phyloP scores from a whole-genome alignment of 1,139 yeast genomes.

The Pneumocystis jirovecii region DNA sequence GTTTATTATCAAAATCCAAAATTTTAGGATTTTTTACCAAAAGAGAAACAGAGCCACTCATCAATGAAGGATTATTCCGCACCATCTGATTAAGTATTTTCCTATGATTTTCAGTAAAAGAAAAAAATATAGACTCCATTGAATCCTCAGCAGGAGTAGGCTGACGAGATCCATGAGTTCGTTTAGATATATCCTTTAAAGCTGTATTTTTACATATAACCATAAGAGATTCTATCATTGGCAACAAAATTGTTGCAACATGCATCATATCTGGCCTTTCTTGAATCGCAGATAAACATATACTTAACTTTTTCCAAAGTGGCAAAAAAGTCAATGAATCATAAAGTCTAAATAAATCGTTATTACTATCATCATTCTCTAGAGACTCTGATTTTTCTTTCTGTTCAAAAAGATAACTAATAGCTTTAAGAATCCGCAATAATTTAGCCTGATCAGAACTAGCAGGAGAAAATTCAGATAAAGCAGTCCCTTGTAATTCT shows the following conservation, averaged over 20 bases:
- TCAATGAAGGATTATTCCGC: constrained; percentile 73
- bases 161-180: neutral
- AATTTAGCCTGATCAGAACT: constrained; percentile 81
- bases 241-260: constrained; percentile 69
- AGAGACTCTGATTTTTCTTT: constrained; percentile 15
- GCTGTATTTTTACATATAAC: constrained; percentile 85
- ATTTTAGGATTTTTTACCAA: constrained; percentile 80
- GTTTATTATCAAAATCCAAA: constrained; percentile 86
- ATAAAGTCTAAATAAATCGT: constrained; percentile 35
- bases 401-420: constrained; percentile 62
- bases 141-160: constrained; percentile 35
- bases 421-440: constrained; percentile 69
- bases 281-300: constrained; percentile 41
- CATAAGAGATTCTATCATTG: constrained; percentile 83
- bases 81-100: constrained; percentile 86
- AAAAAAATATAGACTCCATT: constrained; percentile 63
- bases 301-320: constrained; percentile 78
- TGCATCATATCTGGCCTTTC: constrained; percentile 36
- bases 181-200: constrained; percentile 41
- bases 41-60: constrained; percentile 94
- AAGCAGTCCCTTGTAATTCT: constrained; percentile 38
- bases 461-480: constrained; percentile 60
- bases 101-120: constrained; percentile 82
- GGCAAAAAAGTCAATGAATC: constrained; percentile 56
- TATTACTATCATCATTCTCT: constrained; percentile 23